Conservation (phyloP, 495 filamentous ascomycete species). For the Platismatia glauca region DNA sequence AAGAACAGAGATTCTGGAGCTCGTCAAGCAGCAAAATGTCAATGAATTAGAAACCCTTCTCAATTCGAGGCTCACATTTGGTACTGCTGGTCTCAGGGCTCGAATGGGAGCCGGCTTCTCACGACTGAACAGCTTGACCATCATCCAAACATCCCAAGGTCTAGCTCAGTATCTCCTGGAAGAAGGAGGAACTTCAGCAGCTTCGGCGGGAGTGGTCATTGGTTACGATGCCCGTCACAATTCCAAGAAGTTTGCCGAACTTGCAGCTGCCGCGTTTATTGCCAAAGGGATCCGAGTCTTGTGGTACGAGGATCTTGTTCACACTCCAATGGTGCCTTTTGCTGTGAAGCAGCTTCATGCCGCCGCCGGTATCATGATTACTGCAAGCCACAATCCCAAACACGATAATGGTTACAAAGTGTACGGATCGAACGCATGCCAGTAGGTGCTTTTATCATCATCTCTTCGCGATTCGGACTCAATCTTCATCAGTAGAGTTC, state of each 20-base stretch:
- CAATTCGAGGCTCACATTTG: slow-evolving; percentile 53
- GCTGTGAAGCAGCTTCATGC: slow-evolving; percentile 48
- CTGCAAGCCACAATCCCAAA: slow-evolving; percentile 63
- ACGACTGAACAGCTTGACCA: slow-evolving; percentile 59
- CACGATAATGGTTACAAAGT: slow-evolving; percentile 69
- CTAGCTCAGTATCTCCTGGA: slow-evolving; percentile 52
- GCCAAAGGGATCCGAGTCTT: slow-evolving; percentile 52
- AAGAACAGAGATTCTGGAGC: slow-evolving; percentile 48
- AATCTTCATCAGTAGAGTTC: neutral
- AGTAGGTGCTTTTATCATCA: slow-evolving; percentile 35
- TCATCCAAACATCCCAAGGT: slow-evolving; percentile 67
- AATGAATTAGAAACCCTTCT: slow-evolving; percentile 51
- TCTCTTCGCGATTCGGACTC: neutral
- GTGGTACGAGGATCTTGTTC: slow-evolving; percentile 47
- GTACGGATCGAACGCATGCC: slow-evolving; percentile 50
- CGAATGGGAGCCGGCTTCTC: slow-evolving; percentile 64
- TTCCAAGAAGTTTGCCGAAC: slow-evolving; percentile 52
- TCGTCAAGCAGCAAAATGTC: slow-evolving; percentile 40
- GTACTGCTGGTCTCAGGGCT: slow-evolving; percentile 60
- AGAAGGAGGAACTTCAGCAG: slow-evolving; percentile 29
- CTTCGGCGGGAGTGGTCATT: slow-evolving; percentile 48
- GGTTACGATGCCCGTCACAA: slow-evolving; percentile 63
- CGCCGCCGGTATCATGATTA: slow-evolving; percentile 63
- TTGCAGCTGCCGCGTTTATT: slow-evolving; percentile 57
- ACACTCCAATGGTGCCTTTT: slow-evolving; percentile 65